phyloP scores from a whole-genome alignment of 2,329 filamentous ascomycete genomes.

The Neonectria punicea region DNA sequence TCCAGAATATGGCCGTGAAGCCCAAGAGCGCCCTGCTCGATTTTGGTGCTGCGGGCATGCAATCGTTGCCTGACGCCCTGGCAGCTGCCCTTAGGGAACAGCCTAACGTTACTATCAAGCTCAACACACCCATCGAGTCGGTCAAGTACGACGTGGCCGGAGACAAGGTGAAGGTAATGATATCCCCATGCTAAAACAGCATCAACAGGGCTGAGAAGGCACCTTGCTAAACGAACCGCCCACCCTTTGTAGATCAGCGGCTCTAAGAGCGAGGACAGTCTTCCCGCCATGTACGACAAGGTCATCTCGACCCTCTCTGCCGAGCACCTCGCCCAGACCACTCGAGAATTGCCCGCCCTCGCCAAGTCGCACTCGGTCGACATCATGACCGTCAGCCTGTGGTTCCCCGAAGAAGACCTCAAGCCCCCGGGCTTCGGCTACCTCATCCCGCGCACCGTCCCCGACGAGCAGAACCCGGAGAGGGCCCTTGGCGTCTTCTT shows the following conservation, averaged over 20 bases:
- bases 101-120: slow-evolving; percentile 69
- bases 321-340: slow-evolving; percentile 54
- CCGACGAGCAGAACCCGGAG: slow-evolving; percentile 80
- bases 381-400: slow-evolving; percentile 93
- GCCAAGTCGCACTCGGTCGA: slow-evolving; percentile 72
- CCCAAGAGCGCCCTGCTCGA: slow-evolving; percentile 48
- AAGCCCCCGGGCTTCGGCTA: slow-evolving; percentile 85
- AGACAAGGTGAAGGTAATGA: slow-evolving; percentile 55
- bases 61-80: slow-evolving; percentile 67
- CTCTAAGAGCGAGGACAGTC: slow-evolving; percentile 12
- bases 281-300: slow-evolving; percentile 57
- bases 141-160: slow-evolving; percentile 54
- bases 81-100: slow-evolving; percentile 59
- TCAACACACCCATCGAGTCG: slow-evolving; percentile 57
- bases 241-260: slow-evolving; percentile 28
- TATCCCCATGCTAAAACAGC: no score
- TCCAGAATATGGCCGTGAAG: slow-evolving; percentile 46
- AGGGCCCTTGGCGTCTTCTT: slow-evolving; percentile 91
- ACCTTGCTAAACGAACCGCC: slow-evolving; percentile 4
- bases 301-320: slow-evolving; percentile 73
- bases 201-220: background rate
- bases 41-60: slow-evolving; percentile 67
- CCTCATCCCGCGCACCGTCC: slow-evolving; percentile 81
- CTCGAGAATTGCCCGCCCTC: slow-evolving; percentile 59
- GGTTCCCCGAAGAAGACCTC: slow-evolving; percentile 74